Evolutionary conservation across 2,329 filamentous ascomycete species (phyloP).

Genomic region (Aspergillus sp.): DNA sequence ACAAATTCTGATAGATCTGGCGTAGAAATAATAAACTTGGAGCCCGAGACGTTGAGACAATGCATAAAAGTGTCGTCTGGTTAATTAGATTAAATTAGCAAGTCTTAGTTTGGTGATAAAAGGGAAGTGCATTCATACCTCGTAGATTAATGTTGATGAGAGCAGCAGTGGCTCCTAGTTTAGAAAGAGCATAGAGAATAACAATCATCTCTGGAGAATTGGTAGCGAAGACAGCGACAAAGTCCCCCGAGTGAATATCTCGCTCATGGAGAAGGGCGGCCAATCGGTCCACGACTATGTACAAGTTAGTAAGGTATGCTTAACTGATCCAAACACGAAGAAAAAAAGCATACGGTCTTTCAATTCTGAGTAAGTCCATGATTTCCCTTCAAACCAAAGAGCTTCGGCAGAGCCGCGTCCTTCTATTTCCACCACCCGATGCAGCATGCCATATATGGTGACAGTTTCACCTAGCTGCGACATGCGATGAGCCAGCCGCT

Average conservation of each 20-base stretch:
- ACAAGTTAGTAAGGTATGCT: conserved; percentile 6
- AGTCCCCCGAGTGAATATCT: conserved; percentile 41
- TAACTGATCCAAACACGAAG: background rate
- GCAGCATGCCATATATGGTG: conserved; percentile 46
- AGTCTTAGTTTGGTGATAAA: background rate
- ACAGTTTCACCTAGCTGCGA: conserved; percentile 39
- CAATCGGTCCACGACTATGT: conserved; percentile 44
- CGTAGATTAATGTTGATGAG: conserved; percentile 50
- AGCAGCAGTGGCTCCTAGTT: conserved; percentile 46
- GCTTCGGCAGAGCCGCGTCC: conserved; percentile 40
- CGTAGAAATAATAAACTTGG: conserved; percentile 45
- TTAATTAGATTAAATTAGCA: background rate
- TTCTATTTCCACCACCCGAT: conserved; percentile 41
- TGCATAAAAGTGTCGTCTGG: conserved; percentile 47
- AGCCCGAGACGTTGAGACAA: conserved; percentile 44
- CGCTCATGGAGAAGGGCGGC: conserved; percentile 43
- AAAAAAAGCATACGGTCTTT: conserved; percentile 38
- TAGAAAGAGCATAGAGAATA: conserved; percentile 45
- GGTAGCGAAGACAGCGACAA: conserved; percentile 48
- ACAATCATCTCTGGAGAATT: conserved; percentile 54
- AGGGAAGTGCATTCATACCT: conserved; percentile 30
- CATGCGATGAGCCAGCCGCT: conserved; percentile 38
- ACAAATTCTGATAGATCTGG: conserved; percentile 44
- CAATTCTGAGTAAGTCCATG: conserved; percentile 49
- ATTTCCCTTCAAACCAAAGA: conserved; percentile 51